Percentiles rank a stretch among this genome's conserved stretches.
phyloP scores from a whole-genome alignment of 1,284 basidiomycete genomes.

The Anthracocystis setariae region DNA sequence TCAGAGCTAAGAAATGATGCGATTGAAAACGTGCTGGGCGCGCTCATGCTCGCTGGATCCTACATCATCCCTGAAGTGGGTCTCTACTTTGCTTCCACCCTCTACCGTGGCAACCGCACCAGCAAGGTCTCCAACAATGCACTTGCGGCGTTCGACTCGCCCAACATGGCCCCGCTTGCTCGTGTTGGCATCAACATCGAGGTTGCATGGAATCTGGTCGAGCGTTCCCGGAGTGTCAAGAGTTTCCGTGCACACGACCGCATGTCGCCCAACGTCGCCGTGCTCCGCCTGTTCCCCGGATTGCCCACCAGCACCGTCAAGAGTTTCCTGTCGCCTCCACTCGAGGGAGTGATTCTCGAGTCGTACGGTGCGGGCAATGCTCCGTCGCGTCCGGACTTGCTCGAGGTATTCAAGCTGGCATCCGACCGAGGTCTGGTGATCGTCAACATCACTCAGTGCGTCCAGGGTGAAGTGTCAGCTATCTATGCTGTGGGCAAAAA shows the following conservation, averaged over 20 bases:
- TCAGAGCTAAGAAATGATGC: conserved; percentile 87
- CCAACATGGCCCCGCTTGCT: conserved; percentile 84
- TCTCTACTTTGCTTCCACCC: conserved; percentile 86
- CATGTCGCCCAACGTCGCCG: conserved; percentile 57
- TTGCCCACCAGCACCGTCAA: conserved; percentile 70
- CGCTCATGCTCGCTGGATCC: conserved; percentile 85
- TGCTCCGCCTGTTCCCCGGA: conserved; percentile 81
- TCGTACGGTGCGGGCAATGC: conserved; percentile 83
- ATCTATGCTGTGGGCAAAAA: conserved; percentile 82
- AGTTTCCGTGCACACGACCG: conserved; percentile 81
- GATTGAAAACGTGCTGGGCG: conserved; percentile 74
- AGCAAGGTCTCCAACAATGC: conserved; percentile 85
- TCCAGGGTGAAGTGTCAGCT: conserved; percentile 71
- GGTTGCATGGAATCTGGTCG: conserved; percentile 61
- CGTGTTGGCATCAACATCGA: conserved; percentile 85
- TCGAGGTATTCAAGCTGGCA: conserved; percentile 77
- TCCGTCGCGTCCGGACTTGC: conserved; percentile 67
- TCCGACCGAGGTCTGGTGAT: conserved; percentile 84
- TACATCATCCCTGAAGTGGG: conserved; percentile 84
- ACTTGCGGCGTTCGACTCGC: conserved; percentile 84
- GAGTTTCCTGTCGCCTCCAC: conserved; percentile 56
- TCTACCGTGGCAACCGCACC: conserved; percentile 83
- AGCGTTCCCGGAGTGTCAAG: conserved; percentile 79
- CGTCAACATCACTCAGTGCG: conserved; percentile 89
- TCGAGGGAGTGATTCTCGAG: conserved; percentile 77